Evolutionary conservation across 805 yeast species (phyloP).

Genomic region (Hanseniaspora meyeri): DNA sequence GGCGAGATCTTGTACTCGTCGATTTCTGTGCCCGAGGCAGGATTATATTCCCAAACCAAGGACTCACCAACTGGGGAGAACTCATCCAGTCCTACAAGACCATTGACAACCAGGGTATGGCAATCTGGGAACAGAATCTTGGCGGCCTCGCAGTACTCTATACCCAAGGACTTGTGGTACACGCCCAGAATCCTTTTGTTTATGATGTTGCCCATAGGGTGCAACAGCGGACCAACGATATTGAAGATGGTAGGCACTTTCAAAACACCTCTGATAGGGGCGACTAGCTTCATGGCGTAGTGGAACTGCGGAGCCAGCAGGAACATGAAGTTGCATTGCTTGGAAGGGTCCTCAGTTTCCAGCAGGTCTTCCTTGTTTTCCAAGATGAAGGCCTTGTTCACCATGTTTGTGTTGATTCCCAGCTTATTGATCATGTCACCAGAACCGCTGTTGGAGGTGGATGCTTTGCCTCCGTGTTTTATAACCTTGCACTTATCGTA

Average conservation of each 20-base stretch:
- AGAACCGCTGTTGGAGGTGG: slow-evolving; percentile 85
- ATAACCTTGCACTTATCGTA: slow-evolving; percentile 58
- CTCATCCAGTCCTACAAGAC: slow-evolving; percentile 84
- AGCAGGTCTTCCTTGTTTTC: slow-evolving; percentile 50
- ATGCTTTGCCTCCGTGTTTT: slow-evolving; percentile 96
- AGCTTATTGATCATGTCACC: slow-evolving; percentile 72
- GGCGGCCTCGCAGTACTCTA: slow-evolving; percentile 73
- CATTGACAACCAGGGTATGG: slow-evolving; percentile 82
- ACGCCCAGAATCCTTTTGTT: slow-evolving; percentile 83
- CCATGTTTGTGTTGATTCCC: slow-evolving; percentile 72
- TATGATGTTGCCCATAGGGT: slow-evolving; percentile 62
- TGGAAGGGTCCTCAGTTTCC: slow-evolving; percentile 27
- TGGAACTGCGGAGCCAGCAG: slow-evolving; percentile 92
- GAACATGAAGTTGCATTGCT: slow-evolving; percentile 38
- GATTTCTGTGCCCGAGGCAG: slow-evolving; percentile 26
- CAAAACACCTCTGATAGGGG: slow-evolving; percentile 57
- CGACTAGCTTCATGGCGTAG: slow-evolving; percentile 77
- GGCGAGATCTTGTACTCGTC: slow-evolving; percentile 46
- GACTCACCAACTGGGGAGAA: slow-evolving; percentile 81
- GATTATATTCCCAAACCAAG: slow-evolving; percentile 52
- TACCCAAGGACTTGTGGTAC: slow-evolving; percentile 65
- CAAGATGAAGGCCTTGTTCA: slow-evolving; percentile 33
- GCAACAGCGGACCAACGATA: slow-evolving; percentile 82
- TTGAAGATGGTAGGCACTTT: slow-evolving; percentile 93
- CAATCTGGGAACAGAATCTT: slow-evolving; percentile 35